These are phyloP conservation scores for Blastomyces percursus DNA, from an alignment of 2,329 filamentous ascomycete species.

Conservation along the genomic window DNA sequence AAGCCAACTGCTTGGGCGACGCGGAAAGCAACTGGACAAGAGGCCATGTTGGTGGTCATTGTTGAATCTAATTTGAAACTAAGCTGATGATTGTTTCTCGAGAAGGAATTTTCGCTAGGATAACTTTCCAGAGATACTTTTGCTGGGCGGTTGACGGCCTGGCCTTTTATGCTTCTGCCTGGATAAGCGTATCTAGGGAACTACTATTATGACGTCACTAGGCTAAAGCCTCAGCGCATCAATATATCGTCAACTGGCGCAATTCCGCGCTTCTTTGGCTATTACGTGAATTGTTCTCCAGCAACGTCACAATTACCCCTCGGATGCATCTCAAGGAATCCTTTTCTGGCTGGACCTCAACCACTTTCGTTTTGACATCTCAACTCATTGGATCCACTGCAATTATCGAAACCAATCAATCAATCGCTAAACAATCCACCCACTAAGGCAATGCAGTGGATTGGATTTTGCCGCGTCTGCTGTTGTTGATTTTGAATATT, in stretches of 20 bases:
- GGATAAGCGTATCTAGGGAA: background rate
- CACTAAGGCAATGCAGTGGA: background rate
- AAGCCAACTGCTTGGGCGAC: slow-evolving; percentile 22
- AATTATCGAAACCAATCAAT: background rate
- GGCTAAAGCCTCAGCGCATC: too few relatives aligned
- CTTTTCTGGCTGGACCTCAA: background rate
- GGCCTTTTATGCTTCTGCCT: background rate
- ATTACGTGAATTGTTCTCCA: too few relatives aligned
- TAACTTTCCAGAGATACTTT: background rate
- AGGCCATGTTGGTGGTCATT: background rate
- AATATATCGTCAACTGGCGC: too few relatives aligned
- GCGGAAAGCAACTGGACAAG: slow-evolving; percentile 11
- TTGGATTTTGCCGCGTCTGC: too few relatives aligned
- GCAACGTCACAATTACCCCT: too few relatives aligned
- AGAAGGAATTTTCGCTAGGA: background rate
- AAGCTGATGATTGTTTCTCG: background rate
- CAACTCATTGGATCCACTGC: background rate
- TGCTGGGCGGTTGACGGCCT: background rate
- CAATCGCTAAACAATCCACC: too few relatives aligned
- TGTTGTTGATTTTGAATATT: background rate
- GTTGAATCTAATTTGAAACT: background rate
- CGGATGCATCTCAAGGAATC: background rate
- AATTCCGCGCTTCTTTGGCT: too few relatives aligned
- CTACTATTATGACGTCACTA: background rate
- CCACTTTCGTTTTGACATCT: background rate